Conservation (phyloP, 2,329 filamentous ascomycete species). For the Fusarium robinianum region DNA sequence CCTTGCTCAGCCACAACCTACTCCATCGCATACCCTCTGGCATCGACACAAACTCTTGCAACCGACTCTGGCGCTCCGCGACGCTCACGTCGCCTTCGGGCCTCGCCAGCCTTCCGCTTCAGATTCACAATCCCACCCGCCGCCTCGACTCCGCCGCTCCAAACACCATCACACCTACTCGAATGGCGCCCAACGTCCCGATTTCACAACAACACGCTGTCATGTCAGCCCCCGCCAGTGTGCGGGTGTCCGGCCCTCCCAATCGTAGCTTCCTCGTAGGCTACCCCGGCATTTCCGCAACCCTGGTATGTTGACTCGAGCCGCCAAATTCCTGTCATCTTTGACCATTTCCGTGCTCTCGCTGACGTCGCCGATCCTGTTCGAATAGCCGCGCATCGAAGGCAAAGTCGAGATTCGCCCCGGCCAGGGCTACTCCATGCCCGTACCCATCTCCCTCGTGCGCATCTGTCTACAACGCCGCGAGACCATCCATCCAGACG, state of each 20-base stretch:
- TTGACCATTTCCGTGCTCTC: constrained; percentile 17
- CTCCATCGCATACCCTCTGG: constrained; percentile 22
- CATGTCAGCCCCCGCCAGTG: constrained; percentile 51
- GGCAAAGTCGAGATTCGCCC: constrained; percentile 97
- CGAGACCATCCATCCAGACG: constrained; percentile 95
- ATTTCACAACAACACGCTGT: constrained; percentile 22
- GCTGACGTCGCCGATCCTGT: constrained; percentile 23
- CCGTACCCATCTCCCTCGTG: constrained; percentile 88
- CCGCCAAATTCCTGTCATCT: constrained; percentile 14
- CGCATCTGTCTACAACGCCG: constrained; percentile 91
- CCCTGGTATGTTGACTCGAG: constrained; percentile 75
- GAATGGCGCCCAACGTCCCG: constrained; percentile 21
- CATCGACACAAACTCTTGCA: constrained; percentile 18
- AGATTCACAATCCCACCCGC: constrained; percentile 23
- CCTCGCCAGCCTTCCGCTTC: constrained; percentile 23
- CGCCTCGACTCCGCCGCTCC: constrained; percentile 28
- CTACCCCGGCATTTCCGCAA: constrained; percentile 97
- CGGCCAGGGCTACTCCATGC: constrained; percentile 80
- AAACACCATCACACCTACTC: constrained; percentile 8
- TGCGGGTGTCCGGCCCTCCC: constrained; percentile 94
- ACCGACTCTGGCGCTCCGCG: constrained; percentile 26
- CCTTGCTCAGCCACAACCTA: constrained; percentile 26
- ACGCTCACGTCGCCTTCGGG: constrained; percentile 20
- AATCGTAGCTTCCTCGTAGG: constrained; percentile 97
- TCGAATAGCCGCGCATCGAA: constrained; percentile 83